These are phyloP conservation scores for Tricharina praecox DNA, from an alignment of 495 filamentous ascomycete genomes.

Conservation along the genomic window DNA sequence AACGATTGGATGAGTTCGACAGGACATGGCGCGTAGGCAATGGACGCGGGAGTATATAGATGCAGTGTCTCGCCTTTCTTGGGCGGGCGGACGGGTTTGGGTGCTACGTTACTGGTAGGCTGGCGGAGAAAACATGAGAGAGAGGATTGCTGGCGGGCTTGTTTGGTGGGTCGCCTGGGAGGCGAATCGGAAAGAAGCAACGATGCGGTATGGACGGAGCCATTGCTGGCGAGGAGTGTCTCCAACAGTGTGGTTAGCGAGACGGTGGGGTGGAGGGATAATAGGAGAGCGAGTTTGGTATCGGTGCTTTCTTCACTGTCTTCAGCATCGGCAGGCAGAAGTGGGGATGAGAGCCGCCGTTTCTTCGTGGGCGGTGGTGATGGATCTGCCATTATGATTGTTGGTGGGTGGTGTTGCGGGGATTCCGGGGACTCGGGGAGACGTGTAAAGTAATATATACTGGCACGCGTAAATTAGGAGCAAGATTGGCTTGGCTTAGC, in stretches of 20 bases:
- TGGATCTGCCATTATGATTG: too few relatives aligned
- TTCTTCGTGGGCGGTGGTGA: too few relatives aligned
- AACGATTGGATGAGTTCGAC: conserved; percentile 76
- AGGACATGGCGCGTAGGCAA: conserved; percentile 64
- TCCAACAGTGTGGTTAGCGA: conserved; percentile 57
- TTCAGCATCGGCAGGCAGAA: too few relatives aligned
- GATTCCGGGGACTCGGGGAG: too few relatives aligned
- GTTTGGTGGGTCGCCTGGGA: neutral
- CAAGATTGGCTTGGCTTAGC: too few relatives aligned
- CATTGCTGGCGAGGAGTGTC: conserved; percentile 55
- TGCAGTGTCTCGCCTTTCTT: conserved; percentile 69
- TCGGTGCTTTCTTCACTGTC: conserved; percentile 63
- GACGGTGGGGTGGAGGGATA: conserved; percentile 51
- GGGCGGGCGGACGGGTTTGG: conserved; percentile 28
- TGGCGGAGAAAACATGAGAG: conserved; percentile 34
- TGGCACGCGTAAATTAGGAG: too few relatives aligned
- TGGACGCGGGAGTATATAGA: conserved; percentile 60
- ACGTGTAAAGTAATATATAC: too few relatives aligned
- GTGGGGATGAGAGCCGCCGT: too few relatives aligned
- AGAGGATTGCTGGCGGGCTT: conserved; percentile 40
- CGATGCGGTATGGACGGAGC: conserved; percentile 48
- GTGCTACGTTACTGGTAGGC: conserved; percentile 25
- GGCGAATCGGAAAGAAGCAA: neutral
- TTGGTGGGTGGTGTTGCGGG: too few relatives aligned
- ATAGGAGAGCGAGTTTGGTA: conserved; percentile 65